Conservation (phyloP, 2,329 filamentous ascomycete genomes). For the Alternaria consortialis region DNA sequence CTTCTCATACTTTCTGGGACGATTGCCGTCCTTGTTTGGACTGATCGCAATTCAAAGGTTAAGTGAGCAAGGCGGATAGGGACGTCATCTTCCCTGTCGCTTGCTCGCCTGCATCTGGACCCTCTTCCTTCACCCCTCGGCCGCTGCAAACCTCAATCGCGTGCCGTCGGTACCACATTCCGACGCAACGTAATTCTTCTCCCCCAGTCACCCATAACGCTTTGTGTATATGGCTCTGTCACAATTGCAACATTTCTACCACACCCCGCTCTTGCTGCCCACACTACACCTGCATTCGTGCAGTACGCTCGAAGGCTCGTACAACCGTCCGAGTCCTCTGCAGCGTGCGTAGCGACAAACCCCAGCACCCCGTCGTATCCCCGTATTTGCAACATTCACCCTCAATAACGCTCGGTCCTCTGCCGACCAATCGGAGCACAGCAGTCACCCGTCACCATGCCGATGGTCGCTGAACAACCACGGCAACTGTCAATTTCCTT, state of each 20-base stretch:
- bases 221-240: constrained; percentile 48
- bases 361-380: constrained; percentile 17
- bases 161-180: constrained; percentile 4
- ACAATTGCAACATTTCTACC: constrained; percentile 29
- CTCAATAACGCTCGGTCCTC: constrained; percentile 1
- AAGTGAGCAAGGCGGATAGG: constrained; percentile 3
- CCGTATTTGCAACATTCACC: constrained; percentile 13
- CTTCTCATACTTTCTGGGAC: constrained; percentile 2
- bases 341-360: constrained; percentile 45
- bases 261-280: constrained; percentile 30
- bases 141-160: constrained; percentile 4
- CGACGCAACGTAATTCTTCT: not conserved
- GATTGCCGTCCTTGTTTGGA: constrained; percentile 3
- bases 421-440: constrained; percentile 21
- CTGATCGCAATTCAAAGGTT: constrained; percentile 2
- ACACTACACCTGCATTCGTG: constrained; percentile 28
- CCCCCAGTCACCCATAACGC: not conserved
- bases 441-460: constrained; percentile 32
- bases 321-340: constrained; percentile 47
- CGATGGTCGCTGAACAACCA: constrained; percentile 24
- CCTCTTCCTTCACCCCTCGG: constrained; percentile 1
- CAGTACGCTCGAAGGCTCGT: constrained; percentile 36
- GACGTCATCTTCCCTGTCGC: constrained; percentile 17
- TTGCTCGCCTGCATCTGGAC: constrained; percentile 1
- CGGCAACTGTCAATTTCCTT: constrained; percentile 32